A percentile compares a stretch with the other conserved stretches of the same genome.
Conservation (phyloP, 805 yeast genomes). For the Grigorovia transvaalensis region DNA sequence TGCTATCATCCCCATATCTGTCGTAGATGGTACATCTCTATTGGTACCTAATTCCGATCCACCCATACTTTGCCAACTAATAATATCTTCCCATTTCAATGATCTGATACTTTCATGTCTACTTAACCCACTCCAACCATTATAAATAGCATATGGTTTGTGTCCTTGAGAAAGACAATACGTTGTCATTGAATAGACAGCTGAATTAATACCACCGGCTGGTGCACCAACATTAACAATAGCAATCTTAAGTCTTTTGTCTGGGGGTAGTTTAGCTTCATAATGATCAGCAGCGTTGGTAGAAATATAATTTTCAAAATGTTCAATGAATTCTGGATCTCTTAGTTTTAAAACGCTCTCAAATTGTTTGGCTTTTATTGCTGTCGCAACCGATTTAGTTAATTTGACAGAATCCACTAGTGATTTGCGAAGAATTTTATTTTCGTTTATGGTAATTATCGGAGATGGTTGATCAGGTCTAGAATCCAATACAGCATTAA, state of each 20-base stretch:
- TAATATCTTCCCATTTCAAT: conserved; percentile 57
- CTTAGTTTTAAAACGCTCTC: conserved; percentile 61
- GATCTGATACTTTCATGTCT: conserved; percentile 50
- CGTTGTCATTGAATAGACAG: conserved; percentile 61
- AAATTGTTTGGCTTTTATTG: conserved; percentile 56
- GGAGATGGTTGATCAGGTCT: conserved; percentile 69
- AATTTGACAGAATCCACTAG: conserved; percentile 62
- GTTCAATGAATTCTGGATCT: conserved; percentile 61
- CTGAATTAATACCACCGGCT: conserved; percentile 67
- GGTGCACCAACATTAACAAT: conserved; percentile 74
- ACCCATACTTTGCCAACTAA: conserved; percentile 64
- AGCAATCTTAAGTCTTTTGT: conserved; percentile 51
- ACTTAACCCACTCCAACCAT: conserved; percentile 68
- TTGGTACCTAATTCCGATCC: conserved; percentile 81
- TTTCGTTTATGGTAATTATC: conserved; percentile 63
- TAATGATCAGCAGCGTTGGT: conserved; percentile 60
- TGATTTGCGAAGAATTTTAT: conserved; percentile 56
- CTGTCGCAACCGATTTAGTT: conserved; percentile 63
- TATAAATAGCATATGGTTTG: conserved; percentile 56
- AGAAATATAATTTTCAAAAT: conserved; percentile 50
- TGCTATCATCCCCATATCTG: conserved; percentile 61
- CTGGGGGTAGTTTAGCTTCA: conserved; percentile 45
- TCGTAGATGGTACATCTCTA: conserved; percentile 53
- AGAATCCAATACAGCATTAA: conserved; percentile 57
- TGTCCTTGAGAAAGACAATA: conserved; percentile 72